Evolutionary conservation across 495 filamentous ascomycete species (phyloP), one percentile per base, ranked within the genome.

Genomic region (Margaritispora aquatica): DNA sequence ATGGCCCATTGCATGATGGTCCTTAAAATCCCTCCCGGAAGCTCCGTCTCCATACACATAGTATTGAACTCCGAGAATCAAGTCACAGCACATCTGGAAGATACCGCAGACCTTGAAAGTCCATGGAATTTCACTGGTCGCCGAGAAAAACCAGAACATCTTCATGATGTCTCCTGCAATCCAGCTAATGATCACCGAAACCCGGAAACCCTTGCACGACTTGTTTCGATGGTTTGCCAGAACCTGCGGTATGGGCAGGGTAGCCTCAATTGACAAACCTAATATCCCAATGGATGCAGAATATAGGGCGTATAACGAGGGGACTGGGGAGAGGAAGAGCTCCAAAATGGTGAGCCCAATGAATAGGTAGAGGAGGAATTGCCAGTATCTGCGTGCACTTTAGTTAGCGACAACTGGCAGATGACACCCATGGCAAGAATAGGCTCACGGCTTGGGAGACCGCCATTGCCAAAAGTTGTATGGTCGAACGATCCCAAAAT

Each of bases 391-490:
- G 67, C 8, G 66, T 36, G n/a, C 7, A 29, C 9, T 13, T 11
- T 0, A 21, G 23, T 63, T 44, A 63, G 61, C 50, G 46, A 26
- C 23, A 22, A 10, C 22, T n/a, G 26, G 36, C 47, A 55, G 38
- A 36, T 48, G 46, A 13, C 26, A 34, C 24, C 11, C 3, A 24
- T 22, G 7, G 13, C 19, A 13, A n/a, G 31, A 48, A 15, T n/a
- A 59, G 13, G 81, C 82, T 59, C 75, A 92, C 80, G 93, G 92
- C 63, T 86, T 87, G 20, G 87, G 79, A 26, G 80, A 82, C 63
- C 80, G 83, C 94, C 94, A 98, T 68, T 90, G 89, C 94, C 94
- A 98, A 69, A 98, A 98, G 59, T 88, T 83, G 67, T 87, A 97
- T 1, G 94, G 93, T 55, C 94, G 76, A 23, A 77, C 26, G 17